Evolutionary conservation across 352 stramenopile species (phyloP).

Genomic region (Globisporangium paddicum): DNA sequence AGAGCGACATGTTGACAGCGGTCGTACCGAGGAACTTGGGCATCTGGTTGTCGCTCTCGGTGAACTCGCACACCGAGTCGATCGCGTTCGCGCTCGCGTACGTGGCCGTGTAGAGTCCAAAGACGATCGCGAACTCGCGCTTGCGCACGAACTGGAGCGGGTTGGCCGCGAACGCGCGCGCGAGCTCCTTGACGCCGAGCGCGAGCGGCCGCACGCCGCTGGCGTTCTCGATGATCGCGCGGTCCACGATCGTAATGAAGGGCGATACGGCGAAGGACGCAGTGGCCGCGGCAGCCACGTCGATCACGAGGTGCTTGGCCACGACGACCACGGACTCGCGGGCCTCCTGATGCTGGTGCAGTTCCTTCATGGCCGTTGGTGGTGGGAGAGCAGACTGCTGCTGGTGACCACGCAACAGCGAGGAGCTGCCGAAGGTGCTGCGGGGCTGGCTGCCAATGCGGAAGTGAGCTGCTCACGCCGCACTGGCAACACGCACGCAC

Average conservation of each 20-base stretch:
- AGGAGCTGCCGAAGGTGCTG: neutral
- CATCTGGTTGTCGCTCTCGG: conserved; percentile 71
- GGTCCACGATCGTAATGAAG: conserved; percentile 89
- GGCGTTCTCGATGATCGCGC: conserved; percentile 88
- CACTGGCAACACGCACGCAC: too few relatives aligned
- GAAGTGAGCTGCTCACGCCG: neutral
- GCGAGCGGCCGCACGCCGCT: conserved; percentile 63
- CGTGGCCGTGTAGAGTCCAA: conserved; percentile 86
- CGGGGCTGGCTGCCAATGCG: neutral
- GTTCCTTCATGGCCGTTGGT: conserved; percentile 8
- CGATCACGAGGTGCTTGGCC: conserved; percentile 41
- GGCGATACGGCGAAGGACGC: conserved; percentile 76
- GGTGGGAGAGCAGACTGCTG: too few relatives aligned
- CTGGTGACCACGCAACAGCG: neutral
- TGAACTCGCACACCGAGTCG: conserved; percentile 80
- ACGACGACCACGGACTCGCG: conserved; percentile 19
- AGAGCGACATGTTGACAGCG: conserved; percentile 89
- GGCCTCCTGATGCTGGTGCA: conserved; percentile 12
- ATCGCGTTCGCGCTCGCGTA: conserved; percentile 86
- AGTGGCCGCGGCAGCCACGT: conserved; percentile 50
- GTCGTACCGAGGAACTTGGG: conserved; percentile 89
- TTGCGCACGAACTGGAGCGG: conserved; percentile 80
- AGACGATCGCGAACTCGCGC: conserved; percentile 88
- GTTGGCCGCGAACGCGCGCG: conserved; percentile 48
- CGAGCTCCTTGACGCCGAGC: conserved; percentile 60